A percentile compares a stretch with the other conserved stretches of the same genome.
Conservation (phyloP, 208 protist genomes). For the Leishmania aethiopica region DNA sequence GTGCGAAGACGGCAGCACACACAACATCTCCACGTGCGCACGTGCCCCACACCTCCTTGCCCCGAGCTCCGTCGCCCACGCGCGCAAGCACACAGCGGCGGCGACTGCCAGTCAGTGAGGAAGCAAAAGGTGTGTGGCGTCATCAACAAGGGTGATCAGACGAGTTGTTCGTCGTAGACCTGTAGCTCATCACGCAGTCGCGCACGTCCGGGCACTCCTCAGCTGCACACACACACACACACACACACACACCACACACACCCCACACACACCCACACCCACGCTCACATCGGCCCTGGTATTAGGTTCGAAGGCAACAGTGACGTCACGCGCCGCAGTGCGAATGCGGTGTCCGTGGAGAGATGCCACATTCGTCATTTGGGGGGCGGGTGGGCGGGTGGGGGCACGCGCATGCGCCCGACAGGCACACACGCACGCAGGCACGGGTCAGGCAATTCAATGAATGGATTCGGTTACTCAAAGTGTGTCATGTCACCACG, state of each 20-base stretch:
- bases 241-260: not conserved
- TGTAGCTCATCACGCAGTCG: constrained; percentile 31
- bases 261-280: not conserved
- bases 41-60: not conserved
- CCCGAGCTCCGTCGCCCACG: not conserved
- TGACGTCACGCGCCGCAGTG: constrained; percentile 16
- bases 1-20: not conserved
- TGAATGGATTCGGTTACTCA: constrained; percentile 35
- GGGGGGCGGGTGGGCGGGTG: not conserved
- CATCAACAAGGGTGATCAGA: constrained; percentile 24
- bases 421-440: not conserved
- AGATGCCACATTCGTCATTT: constrained; percentile 22
- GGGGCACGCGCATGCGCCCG: not conserved
- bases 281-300: constrained; percentile 1
- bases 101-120: constrained; percentile 31
- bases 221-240: not conserved
- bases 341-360: constrained; percentile 18
- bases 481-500: constrained; percentile 49
- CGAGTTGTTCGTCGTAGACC: constrained; percentile 38
- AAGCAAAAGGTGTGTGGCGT: constrained; percentile 32
- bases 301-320: constrained; percentile 28
- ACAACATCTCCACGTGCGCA: not conserved
- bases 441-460: constrained; percentile 3
- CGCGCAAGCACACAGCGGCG: not conserved
- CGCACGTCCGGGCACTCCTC: not conserved